Base-by-base conservation (phyloP, 768 basidiomycete genomes). In the Austroboletus eburneus region DNA sequence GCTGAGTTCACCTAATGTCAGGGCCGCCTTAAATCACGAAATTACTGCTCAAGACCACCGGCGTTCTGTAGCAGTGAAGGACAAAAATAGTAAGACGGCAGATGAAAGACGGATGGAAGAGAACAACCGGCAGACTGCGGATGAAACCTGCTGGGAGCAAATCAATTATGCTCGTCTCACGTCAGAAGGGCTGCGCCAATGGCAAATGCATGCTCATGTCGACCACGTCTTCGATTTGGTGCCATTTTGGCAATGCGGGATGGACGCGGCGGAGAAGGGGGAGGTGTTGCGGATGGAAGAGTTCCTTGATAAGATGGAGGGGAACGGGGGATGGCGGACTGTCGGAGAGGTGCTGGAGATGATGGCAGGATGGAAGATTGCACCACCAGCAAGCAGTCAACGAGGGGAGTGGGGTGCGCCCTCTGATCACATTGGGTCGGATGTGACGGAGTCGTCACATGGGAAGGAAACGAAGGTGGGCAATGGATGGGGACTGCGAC, bases 191-290 rank as follows among this genome's bases (percentile, higher is more conserved):
- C 56, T 66, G 6, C 57, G 56, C 3, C 51, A 57, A 33, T 60
- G 57, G 61, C 62, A 57, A 22, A 61, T 62, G 58, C 56, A 64
- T 22, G 52, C 54, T 5, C 69, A 66, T 39, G 69, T 78, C n/a
- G 77, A 79, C 49, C 67, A 73, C 10, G 69, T 77, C 20, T 62
- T 64, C 30, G 76, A 78, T 55, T 54, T 78, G 52, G 71, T 81
- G 27, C 73, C 74, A 3, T 80, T 79, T 59, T 81, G 80, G 80
- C 67, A 69, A 36, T 61, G 69, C 12, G 75, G 72, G 1, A 64
- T 81, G 5, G 64, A 70, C 39, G 77, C 75, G 2, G 78, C 75
- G 18, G 68, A 71, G 63, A 65, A 66, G 14, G 77, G 74, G 4
- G 67, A 73, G 34, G 65, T 71, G 36, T 58, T 70, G 25, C 66